Conservation (phyloP, 176 grass and related monocot species). For the Urochloa ruziziensis region DNA sequence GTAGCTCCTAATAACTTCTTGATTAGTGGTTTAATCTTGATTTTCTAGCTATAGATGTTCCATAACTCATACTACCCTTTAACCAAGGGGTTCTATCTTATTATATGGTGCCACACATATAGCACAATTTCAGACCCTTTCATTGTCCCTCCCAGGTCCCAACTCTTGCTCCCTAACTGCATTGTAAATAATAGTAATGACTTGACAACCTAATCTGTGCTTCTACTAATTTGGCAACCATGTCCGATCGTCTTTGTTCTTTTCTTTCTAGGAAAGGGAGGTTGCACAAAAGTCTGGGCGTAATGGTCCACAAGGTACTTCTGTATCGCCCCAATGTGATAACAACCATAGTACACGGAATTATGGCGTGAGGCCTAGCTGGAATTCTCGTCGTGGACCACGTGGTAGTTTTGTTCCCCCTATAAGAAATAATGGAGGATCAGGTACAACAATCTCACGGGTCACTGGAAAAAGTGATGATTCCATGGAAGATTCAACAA, state of each 20-base stretch:
- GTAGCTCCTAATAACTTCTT: not conserved
- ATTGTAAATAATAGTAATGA: not conserved
- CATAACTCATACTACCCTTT: not conserved
- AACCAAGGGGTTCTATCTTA: not conserved
- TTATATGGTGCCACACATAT: not conserved
- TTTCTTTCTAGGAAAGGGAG: slow-evolving; percentile 57
- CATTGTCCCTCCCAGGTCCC: no score
- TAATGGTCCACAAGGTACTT: slow-evolving; percentile 50
- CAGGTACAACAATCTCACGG: slow-evolving; percentile 49
- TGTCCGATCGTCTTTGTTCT: not conserved
- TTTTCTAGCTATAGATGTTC: not conserved
- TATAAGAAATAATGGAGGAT: slow-evolving; percentile 80
- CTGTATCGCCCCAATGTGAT: slow-evolving; percentile 70
- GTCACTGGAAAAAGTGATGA: slow-evolving; percentile 74
- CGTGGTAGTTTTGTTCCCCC: slow-evolving; percentile 95
- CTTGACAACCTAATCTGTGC: not conserved
- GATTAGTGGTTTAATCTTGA: not conserved
- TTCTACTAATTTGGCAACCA: not conserved
- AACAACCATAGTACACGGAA: slow-evolving; percentile 54
- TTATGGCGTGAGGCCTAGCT: slow-evolving; percentile 70
- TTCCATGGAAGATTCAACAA: slow-evolving; percentile 86
- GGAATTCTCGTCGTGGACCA: slow-evolving; percentile 69
- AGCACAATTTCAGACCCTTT: not conserved
- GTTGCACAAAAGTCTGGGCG: slow-evolving; percentile 48
- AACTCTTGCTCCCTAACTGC: not conserved